Evolutionary conservation across 331 rosid species (phyloP).

Genomic region (Acacia concinna): DNA sequence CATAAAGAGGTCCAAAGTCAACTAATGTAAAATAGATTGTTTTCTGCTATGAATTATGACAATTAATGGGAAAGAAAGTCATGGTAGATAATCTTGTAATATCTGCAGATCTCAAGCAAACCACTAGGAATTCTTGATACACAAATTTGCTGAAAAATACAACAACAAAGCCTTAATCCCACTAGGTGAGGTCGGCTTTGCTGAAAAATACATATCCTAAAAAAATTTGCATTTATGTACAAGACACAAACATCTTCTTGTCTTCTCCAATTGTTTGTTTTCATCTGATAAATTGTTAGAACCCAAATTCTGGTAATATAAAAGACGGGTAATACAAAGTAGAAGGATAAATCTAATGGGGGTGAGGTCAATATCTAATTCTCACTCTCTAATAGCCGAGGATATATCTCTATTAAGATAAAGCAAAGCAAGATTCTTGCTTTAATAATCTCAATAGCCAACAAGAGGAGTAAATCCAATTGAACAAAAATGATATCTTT

Average conservation of each 20-base stretch:
- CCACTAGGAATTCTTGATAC: constrained; percentile 5
- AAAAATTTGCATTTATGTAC: background rate
- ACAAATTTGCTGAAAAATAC: constrained; percentile 16
- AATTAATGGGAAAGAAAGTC: constrained; percentile 15
- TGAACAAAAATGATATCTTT: no score
- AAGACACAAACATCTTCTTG: background rate
- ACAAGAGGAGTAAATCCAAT: no score
- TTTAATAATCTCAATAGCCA: no score
- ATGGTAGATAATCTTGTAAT: constrained; percentile 18
- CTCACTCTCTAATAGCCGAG: no score
- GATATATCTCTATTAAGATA: no score
- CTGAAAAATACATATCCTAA: constrained; percentile 14
- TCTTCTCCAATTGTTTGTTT: constrained; percentile 8
- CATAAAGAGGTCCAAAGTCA: constrained; percentile 24
- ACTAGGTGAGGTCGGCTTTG: no score
- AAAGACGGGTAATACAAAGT: no score
- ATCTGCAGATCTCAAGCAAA: constrained; percentile 6
- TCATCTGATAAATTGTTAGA: background rate
- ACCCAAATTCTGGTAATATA: no score
- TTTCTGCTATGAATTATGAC: constrained; percentile 6
- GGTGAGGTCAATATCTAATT: no score
- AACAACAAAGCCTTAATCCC: no score
- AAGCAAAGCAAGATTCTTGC: no score
- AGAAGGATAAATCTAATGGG: no score
- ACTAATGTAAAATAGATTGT: background rate